Conservation (phyloP, 1,284 basidiomycete genomes). For the Trametes pubescens region DNA sequence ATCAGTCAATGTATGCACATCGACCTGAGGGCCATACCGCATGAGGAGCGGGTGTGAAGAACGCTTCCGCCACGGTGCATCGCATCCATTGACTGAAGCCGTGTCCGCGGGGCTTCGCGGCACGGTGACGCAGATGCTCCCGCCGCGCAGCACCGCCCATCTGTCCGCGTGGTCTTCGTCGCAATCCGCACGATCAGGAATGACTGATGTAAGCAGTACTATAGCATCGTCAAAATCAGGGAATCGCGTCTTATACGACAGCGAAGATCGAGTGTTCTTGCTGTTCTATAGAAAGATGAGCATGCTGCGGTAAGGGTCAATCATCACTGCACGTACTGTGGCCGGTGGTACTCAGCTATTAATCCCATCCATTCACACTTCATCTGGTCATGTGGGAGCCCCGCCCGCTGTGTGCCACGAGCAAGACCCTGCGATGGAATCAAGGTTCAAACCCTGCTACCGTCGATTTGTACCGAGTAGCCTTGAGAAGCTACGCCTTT, state of each 20-base stretch:
- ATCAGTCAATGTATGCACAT: not conserved
- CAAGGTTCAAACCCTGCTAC: too few species aligned
- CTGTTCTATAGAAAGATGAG: not conserved
- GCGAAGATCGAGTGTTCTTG: not conserved
- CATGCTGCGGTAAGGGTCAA: too few species aligned
- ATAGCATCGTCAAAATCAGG: not conserved
- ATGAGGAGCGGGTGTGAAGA: not conserved
- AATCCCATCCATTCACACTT: too few species aligned
- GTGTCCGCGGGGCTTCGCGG: not conserved
- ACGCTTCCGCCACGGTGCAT: not conserved
- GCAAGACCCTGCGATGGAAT: too few species aligned
- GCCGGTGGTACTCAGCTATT: too few species aligned
- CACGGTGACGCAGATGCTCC: not conserved
- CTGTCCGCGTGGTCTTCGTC: conserved; percentile 1
- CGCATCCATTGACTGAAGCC: not conserved
- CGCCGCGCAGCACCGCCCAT: not conserved
- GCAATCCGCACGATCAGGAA: not conserved
- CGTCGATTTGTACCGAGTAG: too few species aligned
- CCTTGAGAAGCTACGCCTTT: too few species aligned
- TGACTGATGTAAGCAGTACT: not conserved
- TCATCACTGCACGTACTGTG: too few species aligned
- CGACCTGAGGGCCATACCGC: not conserved
- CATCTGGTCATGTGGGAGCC: too few species aligned
- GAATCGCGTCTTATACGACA: not conserved
- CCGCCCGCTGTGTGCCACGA: too few species aligned